phyloP scores from a whole-genome alignment of 2,329 filamentous ascomycete species.

The Pseudocercospora cruenta region DNA sequence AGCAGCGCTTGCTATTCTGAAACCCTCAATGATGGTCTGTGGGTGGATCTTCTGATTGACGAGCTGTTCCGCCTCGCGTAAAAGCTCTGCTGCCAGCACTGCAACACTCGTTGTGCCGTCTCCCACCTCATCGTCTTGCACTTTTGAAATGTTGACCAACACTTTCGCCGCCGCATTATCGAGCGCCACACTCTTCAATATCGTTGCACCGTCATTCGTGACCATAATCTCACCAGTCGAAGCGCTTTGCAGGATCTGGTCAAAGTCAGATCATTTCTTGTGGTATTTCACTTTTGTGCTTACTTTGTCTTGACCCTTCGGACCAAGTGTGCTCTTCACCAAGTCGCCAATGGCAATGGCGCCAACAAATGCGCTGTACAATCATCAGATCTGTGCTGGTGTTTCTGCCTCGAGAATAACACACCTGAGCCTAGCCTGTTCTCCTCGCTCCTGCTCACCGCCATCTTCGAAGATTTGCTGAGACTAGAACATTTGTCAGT shows the following conservation, averaged over 20 bases:
- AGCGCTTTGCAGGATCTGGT: constrained; percentile 47
- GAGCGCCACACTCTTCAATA: constrained; percentile 95
- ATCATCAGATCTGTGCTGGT: constrained; percentile 16
- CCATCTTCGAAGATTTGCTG: constrained; percentile 31
- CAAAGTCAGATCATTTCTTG: constrained; percentile 71
- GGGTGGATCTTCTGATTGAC: constrained; percentile 99
- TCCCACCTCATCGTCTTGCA: constrained; percentile 97
- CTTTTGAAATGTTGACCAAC: constrained; percentile 98
- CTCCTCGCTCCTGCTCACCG: constrained; percentile 31
- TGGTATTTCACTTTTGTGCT: constrained; percentile 71
- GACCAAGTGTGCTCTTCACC: constrained; percentile 95
- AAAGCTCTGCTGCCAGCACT: constrained; percentile 89
- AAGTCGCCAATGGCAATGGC: constrained; percentile 97
- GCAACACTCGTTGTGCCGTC: constrained; percentile 98
- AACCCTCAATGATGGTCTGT: constrained; percentile 98
- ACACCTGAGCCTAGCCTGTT: constrained; percentile 32
- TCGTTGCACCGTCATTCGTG: constrained; percentile 97
- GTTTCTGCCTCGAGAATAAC: constrained; percentile 9
- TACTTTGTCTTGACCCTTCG: constrained; percentile 99
- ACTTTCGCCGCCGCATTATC: constrained; percentile 99
- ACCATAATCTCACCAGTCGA: constrained; percentile 98
- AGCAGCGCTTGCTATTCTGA: constrained; percentile 92
- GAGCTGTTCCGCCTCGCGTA: constrained; percentile 94
- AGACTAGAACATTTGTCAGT: constrained; percentile 20
- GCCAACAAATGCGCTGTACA: constrained; percentile 77